Base-by-base conservation (phyloP, 2,329 filamentous ascomycete genomes). In the Ceratocystis huliohia region DNA sequence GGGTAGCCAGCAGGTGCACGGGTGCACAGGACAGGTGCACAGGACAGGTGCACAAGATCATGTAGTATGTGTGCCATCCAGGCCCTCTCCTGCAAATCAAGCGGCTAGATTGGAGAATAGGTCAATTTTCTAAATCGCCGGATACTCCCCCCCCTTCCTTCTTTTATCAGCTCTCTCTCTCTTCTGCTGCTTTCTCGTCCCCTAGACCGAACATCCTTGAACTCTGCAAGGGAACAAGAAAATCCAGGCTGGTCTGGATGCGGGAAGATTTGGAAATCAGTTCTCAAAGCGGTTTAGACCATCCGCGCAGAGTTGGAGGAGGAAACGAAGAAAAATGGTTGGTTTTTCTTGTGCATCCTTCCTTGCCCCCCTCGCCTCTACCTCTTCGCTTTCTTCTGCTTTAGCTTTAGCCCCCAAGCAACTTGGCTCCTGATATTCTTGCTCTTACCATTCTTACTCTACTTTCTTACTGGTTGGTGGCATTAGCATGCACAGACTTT, bases 201-300 rank as follows among this genome's bases (percentile, higher is more conserved):
- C 15, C n/a, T 46, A 25, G 30, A 53, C 22, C 48, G n/a, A 53
- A 10, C 48, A 53, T 56, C 28, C 56, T 25, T n/a, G 56, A 37
- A 28, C 33, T 37, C 15, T 37, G 56, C 7, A 59, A 59, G 56
- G 30, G 30, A 59, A 30, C 56, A 30, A 59, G 56, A 37, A 57
- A 59, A 59, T 59, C 56, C 25, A 59, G 56, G 28, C n/a, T 37
- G 56, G 56, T 37, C 56, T 59, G 56, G 28, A 59, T 59, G 56
- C 56, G 56, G 28, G 56, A 59, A 37, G 30, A 37, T n/a, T n/a
- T 17, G 56, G 5, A 33, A 59, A 20, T 59, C 56, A 59, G 56
- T 20, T n/a, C 56, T 25, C 30, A n/a, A 37, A 59, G 56, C 56
- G 30, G 56, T 2, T 59, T 59, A 33, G 56, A 37, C 30, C 56